Conservation (phyloP, 768 basidiomycete genomes). For the Kwoniella sp. region DNA sequence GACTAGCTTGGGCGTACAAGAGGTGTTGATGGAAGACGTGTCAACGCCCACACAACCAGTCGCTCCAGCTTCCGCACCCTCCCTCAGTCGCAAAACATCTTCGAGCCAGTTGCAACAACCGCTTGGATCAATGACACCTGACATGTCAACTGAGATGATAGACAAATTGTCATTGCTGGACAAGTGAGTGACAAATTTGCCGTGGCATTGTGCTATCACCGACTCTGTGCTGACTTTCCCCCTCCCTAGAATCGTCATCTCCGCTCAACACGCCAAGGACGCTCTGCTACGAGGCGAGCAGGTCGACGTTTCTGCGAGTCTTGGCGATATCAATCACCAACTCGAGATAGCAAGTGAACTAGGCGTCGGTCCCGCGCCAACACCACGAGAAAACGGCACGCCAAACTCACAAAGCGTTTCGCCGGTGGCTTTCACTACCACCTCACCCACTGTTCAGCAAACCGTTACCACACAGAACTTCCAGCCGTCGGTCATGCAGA, state of each 20-base stretch:
- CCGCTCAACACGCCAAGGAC: slow-evolving; percentile 47
- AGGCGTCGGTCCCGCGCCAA: slow-evolving; percentile 38
- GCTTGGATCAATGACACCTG: slow-evolving; percentile 27
- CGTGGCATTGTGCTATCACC: neutral
- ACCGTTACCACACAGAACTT: neutral
- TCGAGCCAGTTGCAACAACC: slow-evolving; percentile 10
- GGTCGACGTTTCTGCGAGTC: slow-evolving; percentile 45
- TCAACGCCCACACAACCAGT: slow-evolving; percentile 29
- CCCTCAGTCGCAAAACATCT: slow-evolving; percentile 20
- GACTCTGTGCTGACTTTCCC: slow-evolving; percentile 15
- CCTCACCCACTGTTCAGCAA: slow-evolving; percentile 12
- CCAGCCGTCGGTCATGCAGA: neutral
- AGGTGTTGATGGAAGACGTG: slow-evolving; percentile 42
- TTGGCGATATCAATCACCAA: slow-evolving; percentile 49
- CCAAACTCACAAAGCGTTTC: slow-evolving; percentile 35
- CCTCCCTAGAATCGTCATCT: slow-evolving; percentile 41
- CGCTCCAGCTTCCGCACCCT: slow-evolving; percentile 13
- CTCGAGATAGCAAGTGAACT: slow-evolving; percentile 49
- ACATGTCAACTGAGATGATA: slow-evolving; percentile 45
- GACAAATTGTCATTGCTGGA: slow-evolving; percentile 51
- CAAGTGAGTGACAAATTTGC: slow-evolving; percentile 34
- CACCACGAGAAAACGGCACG: slow-evolving; percentile 30
- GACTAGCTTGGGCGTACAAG: slow-evolving; percentile 18
- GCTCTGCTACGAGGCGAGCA: slow-evolving; percentile 49
- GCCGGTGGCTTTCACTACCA: slow-evolving; percentile 21